Percentiles rank a stretch among this genome's conserved stretches.
Evolutionary conservation across 129 eudicot species (phyloP).

Genomic region (Chrysanthemum lavandulifolium): DNA sequence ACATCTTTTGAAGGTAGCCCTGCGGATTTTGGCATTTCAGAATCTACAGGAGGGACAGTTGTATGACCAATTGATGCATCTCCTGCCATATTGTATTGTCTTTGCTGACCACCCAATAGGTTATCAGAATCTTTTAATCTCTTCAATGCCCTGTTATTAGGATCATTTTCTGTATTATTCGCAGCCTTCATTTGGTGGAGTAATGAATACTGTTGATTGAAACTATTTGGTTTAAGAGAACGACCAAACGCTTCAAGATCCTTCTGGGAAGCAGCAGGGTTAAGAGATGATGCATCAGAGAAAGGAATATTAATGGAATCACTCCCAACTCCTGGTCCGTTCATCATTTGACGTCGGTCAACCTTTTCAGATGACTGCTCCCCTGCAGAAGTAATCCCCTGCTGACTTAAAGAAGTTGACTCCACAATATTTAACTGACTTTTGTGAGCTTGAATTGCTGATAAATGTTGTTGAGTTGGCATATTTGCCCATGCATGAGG

Average conservation of each 20-base stretch:
- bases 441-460: constrained; percentile 43
- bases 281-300: constrained; percentile 43
- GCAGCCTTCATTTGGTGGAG: constrained; percentile 62
- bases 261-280: constrained; percentile 53
- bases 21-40: constrained; percentile 39
- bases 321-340: constrained; percentile 40
- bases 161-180: constrained; percentile 53
- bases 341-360: constrained; percentile 31
- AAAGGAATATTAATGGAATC: constrained; percentile 35
- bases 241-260: constrained; percentile 92
- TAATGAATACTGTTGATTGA: constrained; percentile 48
- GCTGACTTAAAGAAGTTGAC: constrained; percentile 42
- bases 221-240: constrained; percentile 59
- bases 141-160: constrained; percentile 48
- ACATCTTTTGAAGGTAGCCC: constrained; percentile 41
- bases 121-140: constrained; percentile 54
- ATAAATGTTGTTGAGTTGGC: constrained; percentile 46
- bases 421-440: constrained; percentile 43
- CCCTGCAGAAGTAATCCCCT: constrained; percentile 32
- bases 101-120: constrained; percentile 33
- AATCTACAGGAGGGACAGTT: constrained; percentile 36
- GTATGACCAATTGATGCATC: not conserved
- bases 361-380: constrained; percentile 38
- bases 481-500: constrained; percentile 47
- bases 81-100: too few species aligned